Percentiles rank a stretch among this genome's conserved stretches.
Conservation (phyloP, 2,329 filamentous ascomycete species). For the Hymenoscyphus fraxineus region DNA sequence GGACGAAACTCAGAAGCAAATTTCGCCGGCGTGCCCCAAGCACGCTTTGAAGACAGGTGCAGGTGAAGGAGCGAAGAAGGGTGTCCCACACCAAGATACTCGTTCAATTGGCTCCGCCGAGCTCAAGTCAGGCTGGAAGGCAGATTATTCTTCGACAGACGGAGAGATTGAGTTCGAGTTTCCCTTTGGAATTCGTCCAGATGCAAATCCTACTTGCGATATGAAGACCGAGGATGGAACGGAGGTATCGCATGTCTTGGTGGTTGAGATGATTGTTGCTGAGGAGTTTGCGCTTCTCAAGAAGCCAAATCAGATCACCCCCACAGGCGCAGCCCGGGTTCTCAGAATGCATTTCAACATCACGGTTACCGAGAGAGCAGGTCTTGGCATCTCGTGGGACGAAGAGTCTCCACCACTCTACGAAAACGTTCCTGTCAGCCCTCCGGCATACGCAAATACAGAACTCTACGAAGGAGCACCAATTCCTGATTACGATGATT, state of each 20-base stretch:
- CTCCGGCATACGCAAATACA: slow-evolving; percentile 59
- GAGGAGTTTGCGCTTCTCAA: slow-evolving; percentile 80
- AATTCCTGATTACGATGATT: slow-evolving; percentile 33
- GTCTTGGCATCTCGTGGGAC: slow-evolving; percentile 92
- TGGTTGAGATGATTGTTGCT: slow-evolving; percentile 90
- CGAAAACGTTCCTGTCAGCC: slow-evolving; percentile 84
- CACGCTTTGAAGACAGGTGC: slow-evolving; percentile 58
- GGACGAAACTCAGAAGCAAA: slow-evolving; percentile 77
- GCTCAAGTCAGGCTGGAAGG: slow-evolving; percentile 85
- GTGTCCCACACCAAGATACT: slow-evolving; percentile 68
- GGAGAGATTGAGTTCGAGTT: slow-evolving; percentile 83
- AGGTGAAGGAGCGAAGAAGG: slow-evolving; percentile 51
- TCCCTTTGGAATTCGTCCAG: slow-evolving; percentile 55
- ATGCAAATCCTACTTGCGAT: slow-evolving; percentile 69
- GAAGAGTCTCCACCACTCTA: slow-evolving; percentile 94
- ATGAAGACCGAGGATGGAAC: slow-evolving; percentile 70
- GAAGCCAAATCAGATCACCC: slow-evolving; percentile 65
- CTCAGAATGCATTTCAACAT: slow-evolving; percentile 88
- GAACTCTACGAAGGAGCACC: slow-evolving; percentile 25
- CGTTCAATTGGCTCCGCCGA: slow-evolving; percentile 77
- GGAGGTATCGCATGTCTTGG: slow-evolving; percentile 76
- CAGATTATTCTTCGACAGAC: slow-evolving; percentile 59
- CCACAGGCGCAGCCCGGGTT: slow-evolving; percentile 86
- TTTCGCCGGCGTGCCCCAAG: slow-evolving; percentile 75
- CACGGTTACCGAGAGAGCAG: slow-evolving; percentile 84